Evolutionary conservation across 495 filamentous ascomycete genomes (phyloP).

Genomic region (Margaritispora aquatica): DNA sequence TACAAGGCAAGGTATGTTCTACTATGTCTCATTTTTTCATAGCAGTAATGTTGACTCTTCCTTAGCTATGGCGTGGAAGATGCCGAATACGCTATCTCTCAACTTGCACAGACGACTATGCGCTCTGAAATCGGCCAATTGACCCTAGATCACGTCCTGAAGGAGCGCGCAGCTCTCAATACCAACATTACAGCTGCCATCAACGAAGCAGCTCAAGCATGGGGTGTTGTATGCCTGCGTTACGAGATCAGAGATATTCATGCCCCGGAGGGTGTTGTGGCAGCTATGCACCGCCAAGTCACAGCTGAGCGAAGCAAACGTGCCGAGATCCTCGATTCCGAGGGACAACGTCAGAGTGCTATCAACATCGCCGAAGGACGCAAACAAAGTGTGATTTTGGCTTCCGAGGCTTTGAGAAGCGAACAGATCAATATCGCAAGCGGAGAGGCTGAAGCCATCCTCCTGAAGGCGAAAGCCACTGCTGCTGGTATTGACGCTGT

Average conservation of each 20-base stretch:
- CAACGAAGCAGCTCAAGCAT: constrained; percentile 94
- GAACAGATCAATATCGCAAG: constrained; percentile 88
- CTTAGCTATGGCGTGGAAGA: constrained; percentile 93
- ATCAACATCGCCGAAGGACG: constrained; percentile 98
- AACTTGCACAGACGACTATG: constrained; percentile 98
- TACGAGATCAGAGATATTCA: constrained; percentile 99
- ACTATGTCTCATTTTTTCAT: too few relatives aligned
- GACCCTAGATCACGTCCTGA: constrained; percentile 92
- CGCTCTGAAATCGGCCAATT: constrained; percentile 95
- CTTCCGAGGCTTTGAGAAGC: constrained; percentile 82
- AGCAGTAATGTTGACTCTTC: background rate
- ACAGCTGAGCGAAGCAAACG: constrained; percentile 95
- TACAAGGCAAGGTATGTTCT: constrained; percentile 80
- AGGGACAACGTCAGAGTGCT: constrained; percentile 90
- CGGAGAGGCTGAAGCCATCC: constrained; percentile 91
- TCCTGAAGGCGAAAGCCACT: constrained; percentile 78
- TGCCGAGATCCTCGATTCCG: constrained; percentile 92
- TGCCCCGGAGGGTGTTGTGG: constrained; percentile 85
- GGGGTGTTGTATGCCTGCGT: constrained; percentile 91
- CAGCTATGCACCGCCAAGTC: constrained; percentile 96
- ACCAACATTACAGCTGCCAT: constrained; percentile 96
- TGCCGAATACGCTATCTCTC: constrained; percentile 96
- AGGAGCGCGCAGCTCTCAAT: constrained; percentile 92
- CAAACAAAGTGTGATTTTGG: constrained; percentile 93
- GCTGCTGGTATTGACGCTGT: constrained; percentile 85